Base-by-base conservation (phyloP, 345 rosid genomes). In the Salix dunnii region DNA sequence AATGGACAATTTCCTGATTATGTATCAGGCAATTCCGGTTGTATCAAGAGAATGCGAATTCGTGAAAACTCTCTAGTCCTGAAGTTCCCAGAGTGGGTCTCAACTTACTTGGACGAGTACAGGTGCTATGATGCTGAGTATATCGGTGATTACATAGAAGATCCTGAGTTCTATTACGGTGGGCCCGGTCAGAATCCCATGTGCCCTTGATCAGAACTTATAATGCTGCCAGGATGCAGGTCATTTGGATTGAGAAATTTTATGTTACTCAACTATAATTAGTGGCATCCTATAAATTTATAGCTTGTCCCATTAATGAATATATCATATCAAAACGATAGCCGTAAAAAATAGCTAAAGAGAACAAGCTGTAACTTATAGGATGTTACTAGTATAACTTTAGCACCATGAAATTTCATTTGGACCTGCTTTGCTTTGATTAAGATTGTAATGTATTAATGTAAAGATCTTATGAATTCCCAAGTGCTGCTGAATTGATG, bases 81-180 rank as follows among this genome's bases (percentile, higher is more conserved):
- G 43, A 88, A 83, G 80, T 75, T 67, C 48, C 91, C 93, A 0
- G 87, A 86, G 17, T 84, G 80, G 80, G 81, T 79, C n/a, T 55
- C 30, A 42, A 55, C 71, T 69, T 87, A 73, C 23, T 36, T 76
- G 0, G 90, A 88, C 51, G 88, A 90, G 73, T 90, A 72, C 76
- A 18, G 68, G 38, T 90, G 90, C 80, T 88, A 88, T 31, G 70
- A 70, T 49, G 71, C 74, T 20, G 4, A 38, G 0, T 84, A 86
- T 71, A 38, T 82, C 31, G 74, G 40, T 28, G 91, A 88, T 51
- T 87, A 85, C n/a, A 55, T 82, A 9, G 88, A 77, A 69, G 91
- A 89, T 76, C 88, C 92, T 43, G 88, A 85, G 78, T 89, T 86
- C 68, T 88, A 80, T 67, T 89, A 71, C 75, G 90, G 92, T 3